Conservation (phyloP, 2,329 filamentous ascomycete species). For the Colletotrichum incanum region DNA sequence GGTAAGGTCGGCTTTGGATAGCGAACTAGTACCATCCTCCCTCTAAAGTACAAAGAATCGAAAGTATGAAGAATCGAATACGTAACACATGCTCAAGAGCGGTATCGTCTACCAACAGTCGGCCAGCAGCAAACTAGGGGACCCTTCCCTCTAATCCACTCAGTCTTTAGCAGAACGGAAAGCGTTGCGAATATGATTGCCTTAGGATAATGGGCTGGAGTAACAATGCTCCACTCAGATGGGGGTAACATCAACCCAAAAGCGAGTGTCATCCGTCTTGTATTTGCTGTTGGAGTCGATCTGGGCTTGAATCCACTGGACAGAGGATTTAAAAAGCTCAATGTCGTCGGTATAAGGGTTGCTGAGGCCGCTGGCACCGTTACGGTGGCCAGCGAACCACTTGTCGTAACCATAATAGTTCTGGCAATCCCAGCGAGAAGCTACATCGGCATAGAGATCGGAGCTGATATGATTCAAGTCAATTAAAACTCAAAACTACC, state of each 20-base stretch:
- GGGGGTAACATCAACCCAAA: not conserved
- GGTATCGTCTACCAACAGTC: not conserved
- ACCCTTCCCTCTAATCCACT: not conserved
- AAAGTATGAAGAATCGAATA: not conserved
- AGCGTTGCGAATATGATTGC: not conserved
- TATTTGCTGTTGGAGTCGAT: not conserved
- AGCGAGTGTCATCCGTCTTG: not conserved
- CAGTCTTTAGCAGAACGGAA: not conserved
- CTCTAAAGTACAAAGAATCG: not conserved
- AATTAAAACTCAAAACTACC: too few species aligned
- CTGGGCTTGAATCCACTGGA: not conserved
- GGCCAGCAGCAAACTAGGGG: not conserved
- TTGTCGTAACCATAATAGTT: slow-evolving; percentile 41
- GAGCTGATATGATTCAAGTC: slow-evolving; percentile 17
- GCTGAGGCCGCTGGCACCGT: slow-evolving; percentile 38
- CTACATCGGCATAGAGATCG: slow-evolving; percentile 40
- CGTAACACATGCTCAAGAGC: not conserved
- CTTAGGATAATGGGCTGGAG: not conserved
- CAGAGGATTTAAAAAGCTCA: too few species aligned
- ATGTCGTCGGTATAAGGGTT: too few species aligned
- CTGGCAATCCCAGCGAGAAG: slow-evolving; percentile 42
- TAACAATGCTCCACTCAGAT: not conserved
- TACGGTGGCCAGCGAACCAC: slow-evolving; percentile 44
- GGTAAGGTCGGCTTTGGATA: not conserved
- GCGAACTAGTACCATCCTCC: not conserved